These are phyloP conservation scores for Curvularia sp. DNA, from an alignment of 2,329 filamentous ascomycete species.

Conservation along the genomic window DNA sequence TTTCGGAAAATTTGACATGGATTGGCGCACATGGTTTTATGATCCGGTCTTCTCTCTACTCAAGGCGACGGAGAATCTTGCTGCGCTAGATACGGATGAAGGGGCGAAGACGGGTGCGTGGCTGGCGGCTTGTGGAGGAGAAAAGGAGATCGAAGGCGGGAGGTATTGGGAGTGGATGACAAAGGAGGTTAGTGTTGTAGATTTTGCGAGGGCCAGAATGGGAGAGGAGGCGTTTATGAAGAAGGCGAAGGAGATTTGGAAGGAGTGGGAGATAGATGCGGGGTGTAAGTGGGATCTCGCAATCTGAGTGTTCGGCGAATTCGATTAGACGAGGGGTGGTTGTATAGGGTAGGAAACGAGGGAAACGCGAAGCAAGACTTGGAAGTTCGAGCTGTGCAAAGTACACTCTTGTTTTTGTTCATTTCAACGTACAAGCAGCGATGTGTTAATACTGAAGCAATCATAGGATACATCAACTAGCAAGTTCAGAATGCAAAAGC, in stretches of 20 bases:
- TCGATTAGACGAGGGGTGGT: neutral
- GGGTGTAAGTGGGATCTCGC: constrained; percentile 10
- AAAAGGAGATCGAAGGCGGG: constrained; percentile 11
- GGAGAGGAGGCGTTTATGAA: constrained; percentile 8
- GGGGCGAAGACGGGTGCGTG: constrained; percentile 25
- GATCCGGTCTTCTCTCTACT: constrained; percentile 22
- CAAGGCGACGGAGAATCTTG: constrained; percentile 14
- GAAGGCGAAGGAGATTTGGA: constrained; percentile 11
- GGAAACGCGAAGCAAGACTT: neutral
- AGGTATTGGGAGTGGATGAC: constrained; percentile 22
- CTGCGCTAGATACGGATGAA: constrained; percentile 20
- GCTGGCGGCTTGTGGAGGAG: constrained; percentile 18
- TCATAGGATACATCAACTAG: neutral
- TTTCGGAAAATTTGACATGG: constrained; percentile 19
- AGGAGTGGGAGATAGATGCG: constrained; percentile 20
- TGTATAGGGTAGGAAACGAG: neutral
- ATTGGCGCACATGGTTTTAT: constrained; percentile 18
- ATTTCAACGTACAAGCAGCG: neutral
- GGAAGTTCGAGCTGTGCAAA: neutral
- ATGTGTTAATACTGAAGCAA: neutral
- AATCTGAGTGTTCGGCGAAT: neutral
- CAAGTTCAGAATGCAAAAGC: neutral
- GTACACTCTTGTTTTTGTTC: neutral
- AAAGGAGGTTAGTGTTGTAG: constrained; percentile 17
- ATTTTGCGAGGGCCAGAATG: constrained; percentile 12